Evolutionary conservation across 163 green algal genomes (phyloP).

Genomic region (Prototheca cutis): DNA sequence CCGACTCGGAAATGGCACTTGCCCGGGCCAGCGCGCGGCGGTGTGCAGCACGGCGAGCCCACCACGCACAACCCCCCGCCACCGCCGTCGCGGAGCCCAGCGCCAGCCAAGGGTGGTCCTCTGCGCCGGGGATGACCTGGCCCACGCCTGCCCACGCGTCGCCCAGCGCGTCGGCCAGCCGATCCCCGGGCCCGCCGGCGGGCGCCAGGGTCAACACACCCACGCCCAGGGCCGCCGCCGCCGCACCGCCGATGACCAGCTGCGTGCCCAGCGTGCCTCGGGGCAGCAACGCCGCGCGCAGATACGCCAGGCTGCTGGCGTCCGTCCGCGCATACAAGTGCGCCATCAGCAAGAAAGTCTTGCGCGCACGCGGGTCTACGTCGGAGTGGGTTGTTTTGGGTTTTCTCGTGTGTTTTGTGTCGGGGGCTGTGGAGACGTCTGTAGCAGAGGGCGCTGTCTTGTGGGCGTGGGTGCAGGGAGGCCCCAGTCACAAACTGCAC

Average conservation of each 20-base stretch:
- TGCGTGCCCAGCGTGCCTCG: slow-evolving; percentile 18
- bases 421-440: too few relatives aligned
- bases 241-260: slow-evolving; percentile 7
- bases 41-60: slow-evolving; percentile 12
- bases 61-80: slow-evolving; percentile 9
- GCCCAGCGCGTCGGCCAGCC: slow-evolving; percentile 1
- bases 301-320: slow-evolving; percentile 36
- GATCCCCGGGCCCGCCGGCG: slow-evolving; percentile 8
- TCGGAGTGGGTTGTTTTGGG: too few relatives aligned
- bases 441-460: too few relatives aligned
- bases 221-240: background rate
- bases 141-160: slow-evolving; percentile 4
- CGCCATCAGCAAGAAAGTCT: slow-evolving; percentile 64
- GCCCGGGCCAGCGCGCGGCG: slow-evolving; percentile 30
- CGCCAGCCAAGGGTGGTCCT: slow-evolving; percentile 26
- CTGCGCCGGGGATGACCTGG: slow-evolving; percentile 28
- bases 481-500: too few relatives aligned
- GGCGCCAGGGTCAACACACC: background rate
- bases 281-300: slow-evolving; percentile 46
- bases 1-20: slow-evolving; percentile 11
- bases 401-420: too few relatives aligned
- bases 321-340: slow-evolving; percentile 73
- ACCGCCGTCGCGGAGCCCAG: slow-evolving; percentile 5
- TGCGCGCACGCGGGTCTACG: slow-evolving; percentile 36
- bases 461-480: too few relatives aligned